Base-by-base conservation (phyloP, 1,284 basidiomycete species). In the Coniferiporia sulphurascens region DNA sequence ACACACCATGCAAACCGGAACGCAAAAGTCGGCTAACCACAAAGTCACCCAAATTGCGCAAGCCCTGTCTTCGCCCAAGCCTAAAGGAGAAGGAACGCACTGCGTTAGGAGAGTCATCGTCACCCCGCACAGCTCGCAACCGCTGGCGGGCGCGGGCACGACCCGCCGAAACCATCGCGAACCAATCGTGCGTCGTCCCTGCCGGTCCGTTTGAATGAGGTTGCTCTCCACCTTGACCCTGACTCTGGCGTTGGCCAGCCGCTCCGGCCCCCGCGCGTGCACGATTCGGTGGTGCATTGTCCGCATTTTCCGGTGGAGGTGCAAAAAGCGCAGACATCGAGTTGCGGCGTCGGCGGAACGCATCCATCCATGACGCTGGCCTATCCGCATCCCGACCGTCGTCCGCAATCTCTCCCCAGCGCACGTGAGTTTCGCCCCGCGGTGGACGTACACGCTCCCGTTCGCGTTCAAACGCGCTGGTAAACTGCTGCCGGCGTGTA, bases 11-110 rank as follows among this genome's bases (percentile, higher is more conserved):
- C 27, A 27, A 36, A 48, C 17, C 22, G 34, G 45, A 44, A 19
- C 27, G 21, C n/a, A 3, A 34, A 1, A 56, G 19, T 44, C 56
- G 43, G 71, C 78, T 54, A 59, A 87, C 86, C 70, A 89, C 69
- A 52, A 82, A 87, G 68, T 87, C 86, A 10, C 85, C 85, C 2
- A 81, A 52, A 52, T 70, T 72, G 35, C 78, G 45, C 35, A 59
- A 49, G n/a, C 32, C 36, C 8, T 27, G 13, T 35, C 52, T 49
- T 21, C 45, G 19, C 32, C 45, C 46, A 49, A 54, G 34, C 27
- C 58, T 48, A 3, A 43, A 21, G 3, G 44, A 46, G 60, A 55
- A 46, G 54, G 51, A 36, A 63, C 44, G 38, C 10, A 48, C 15
- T 41, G 38, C 15, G 7, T 15, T 43, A 7, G 34, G 48, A 17